These are phyloP conservation scores for Gracilaria domingensis DNA, from an alignment of 23 red algal genomes.

Conservation along the genomic window DNA sequence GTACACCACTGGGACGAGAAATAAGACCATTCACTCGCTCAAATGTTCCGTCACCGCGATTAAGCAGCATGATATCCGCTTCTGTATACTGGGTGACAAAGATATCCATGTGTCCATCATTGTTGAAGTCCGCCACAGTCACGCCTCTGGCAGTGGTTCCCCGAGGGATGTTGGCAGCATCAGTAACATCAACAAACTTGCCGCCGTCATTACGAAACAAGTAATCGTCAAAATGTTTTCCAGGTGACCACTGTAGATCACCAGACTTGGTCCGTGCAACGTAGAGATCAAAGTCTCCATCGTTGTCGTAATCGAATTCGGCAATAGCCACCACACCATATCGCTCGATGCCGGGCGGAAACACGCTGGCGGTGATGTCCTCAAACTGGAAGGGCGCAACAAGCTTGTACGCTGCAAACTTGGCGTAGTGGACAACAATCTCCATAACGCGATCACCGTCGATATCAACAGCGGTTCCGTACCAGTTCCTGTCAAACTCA, in stretches of 20 bases:
- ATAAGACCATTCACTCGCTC: background rate
- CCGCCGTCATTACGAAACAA: constrained; percentile 39
- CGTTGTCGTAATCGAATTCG: constrained; percentile 67
- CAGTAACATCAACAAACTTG: constrained; percentile 42
- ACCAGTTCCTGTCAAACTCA: constrained; percentile 6
- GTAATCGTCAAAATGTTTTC: constrained; percentile 18
- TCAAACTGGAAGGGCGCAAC: constrained; percentile 32
- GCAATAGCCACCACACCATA: constrained; percentile 41
- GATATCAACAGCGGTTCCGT: constrained; percentile 20
- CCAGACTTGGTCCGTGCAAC: background rate
- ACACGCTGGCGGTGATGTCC: constrained; percentile 26
- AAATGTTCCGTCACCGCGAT: constrained; percentile 57
- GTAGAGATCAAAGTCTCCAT: constrained; percentile 73
- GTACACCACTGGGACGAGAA: background rate
- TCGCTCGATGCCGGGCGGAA: background rate
- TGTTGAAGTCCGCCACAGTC: constrained; percentile 71
- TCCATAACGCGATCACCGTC: constrained; percentile 61
- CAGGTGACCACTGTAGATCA: background rate
- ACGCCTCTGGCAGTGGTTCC: constrained; percentile 36
- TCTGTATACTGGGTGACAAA: constrained; percentile 33
- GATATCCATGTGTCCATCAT: constrained; percentile 67
- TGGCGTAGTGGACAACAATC: constrained; percentile 27
- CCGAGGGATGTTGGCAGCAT: constrained; percentile 18
- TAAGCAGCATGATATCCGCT: constrained; percentile 57
- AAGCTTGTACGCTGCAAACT: constrained; percentile 22